phyloP scores from a whole-genome alignment of 805 yeast genomes.

The Saccharomycopsis javanensis region DNA sequence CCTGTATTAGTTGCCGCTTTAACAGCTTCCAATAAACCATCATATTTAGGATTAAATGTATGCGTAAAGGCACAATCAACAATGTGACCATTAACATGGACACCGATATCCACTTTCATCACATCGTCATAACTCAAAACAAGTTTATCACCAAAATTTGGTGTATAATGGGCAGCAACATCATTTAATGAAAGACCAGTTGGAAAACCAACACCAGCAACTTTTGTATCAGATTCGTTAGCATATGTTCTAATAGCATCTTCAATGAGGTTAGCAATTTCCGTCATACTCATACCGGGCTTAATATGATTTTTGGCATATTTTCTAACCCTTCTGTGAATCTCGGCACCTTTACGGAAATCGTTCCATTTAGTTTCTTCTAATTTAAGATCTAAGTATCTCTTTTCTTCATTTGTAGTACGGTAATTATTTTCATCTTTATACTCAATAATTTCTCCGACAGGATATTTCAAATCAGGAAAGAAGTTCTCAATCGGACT shows the following conservation, averaged over 20 bases:
- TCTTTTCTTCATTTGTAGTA: constrained; percentile 76
- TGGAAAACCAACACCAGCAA: constrained; percentile 94
- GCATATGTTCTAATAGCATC: constrained; percentile 69
- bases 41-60: constrained; percentile 78
- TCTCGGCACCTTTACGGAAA: constrained; percentile 91
- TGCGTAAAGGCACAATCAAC: constrained; percentile 93
- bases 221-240: constrained; percentile 36
- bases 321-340: constrained; percentile 83
- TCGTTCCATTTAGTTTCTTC: constrained; percentile 64
- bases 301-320: constrained; percentile 63
- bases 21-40: constrained; percentile 73
- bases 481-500: constrained; percentile 58
- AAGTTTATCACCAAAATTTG: constrained; percentile 87
- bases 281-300: constrained; percentile 90
- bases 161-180: constrained; percentile 97
- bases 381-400: constrained; percentile 62
- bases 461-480: constrained; percentile 70
- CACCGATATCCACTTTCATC: constrained; percentile 94
- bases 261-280: constrained; percentile 84
- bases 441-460: constrained; percentile 81
- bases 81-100: constrained; percentile 89
- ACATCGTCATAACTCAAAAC: constrained; percentile 81
- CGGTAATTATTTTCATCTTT: constrained; percentile 61
- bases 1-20: constrained; percentile 92
- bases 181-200: constrained; percentile 93